Percentiles rank a stretch among this genome's conserved stretches.
Conservation (phyloP, 2,329 filamentous ascomycete genomes). For the Exophiala sp. region DNA sequence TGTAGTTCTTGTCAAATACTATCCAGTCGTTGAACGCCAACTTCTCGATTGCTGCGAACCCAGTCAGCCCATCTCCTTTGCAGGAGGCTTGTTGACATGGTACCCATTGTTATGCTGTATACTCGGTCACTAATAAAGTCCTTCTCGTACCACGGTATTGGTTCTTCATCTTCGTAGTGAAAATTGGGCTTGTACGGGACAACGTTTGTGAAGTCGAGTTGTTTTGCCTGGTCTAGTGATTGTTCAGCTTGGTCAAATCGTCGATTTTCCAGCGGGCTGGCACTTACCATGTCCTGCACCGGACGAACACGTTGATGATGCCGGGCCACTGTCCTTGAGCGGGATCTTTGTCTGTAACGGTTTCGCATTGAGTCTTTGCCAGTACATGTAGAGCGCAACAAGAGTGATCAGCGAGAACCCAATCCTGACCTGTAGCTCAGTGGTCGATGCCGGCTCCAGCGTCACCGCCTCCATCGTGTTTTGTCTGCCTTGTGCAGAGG, state of each 20-base stretch:
- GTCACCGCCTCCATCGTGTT: neutral
- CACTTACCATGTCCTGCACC: neutral
- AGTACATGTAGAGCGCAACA: neutral
- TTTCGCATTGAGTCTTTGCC: neutral
- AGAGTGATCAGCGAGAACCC: neutral
- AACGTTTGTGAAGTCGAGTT: neutral
- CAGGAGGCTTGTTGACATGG: neutral
- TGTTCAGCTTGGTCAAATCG: neutral
- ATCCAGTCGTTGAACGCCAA: neutral
- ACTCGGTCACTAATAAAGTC: neutral
- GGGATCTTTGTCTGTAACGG: neutral
- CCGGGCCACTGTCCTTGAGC: too few relatives aligned
- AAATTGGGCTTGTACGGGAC: neutral
- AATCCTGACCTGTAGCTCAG: neutral
- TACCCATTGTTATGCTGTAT: neutral
- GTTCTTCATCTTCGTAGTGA: neutral
- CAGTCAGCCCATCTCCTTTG: neutral
- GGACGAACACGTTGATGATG: too few relatives aligned
- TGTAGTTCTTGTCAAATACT: neutral
- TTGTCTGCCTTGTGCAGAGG: neutral
- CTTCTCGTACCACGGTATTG: neutral
- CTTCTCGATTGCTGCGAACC: neutral
- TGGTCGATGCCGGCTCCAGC: neutral
- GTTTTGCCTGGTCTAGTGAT: neutral
- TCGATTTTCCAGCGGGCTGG: neutral